Evolutionary conservation across 140 eudicot species (phyloP).

Genomic region (Anethum foeniculum): DNA sequence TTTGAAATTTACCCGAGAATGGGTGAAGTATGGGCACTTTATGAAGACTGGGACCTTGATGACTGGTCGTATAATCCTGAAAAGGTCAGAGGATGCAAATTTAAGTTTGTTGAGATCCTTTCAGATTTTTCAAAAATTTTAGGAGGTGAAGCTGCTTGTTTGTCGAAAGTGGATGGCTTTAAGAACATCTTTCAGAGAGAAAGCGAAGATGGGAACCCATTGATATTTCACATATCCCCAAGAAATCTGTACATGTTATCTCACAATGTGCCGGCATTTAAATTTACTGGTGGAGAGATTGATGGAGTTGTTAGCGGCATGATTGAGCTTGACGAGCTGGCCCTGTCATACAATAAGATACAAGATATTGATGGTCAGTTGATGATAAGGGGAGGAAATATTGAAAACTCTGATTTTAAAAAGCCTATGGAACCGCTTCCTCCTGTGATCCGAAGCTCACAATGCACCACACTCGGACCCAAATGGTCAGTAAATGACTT

Average conservation of each 20-base stretch:
- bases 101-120: constrained; percentile 40
- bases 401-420: constrained; percentile 17
- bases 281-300: constrained; percentile 41
- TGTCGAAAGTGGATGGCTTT: constrained; percentile 46
- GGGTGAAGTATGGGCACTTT: constrained; percentile 67
- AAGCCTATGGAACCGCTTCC: background rate
- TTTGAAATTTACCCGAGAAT: constrained; percentile 50
- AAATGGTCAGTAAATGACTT: constrained; percentile 37
- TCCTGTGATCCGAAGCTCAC: constrained; percentile 4
- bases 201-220: constrained; percentile 23
- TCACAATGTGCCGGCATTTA: constrained; percentile 43
- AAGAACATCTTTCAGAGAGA: constrained; percentile 35
- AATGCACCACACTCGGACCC: constrained; percentile 28
- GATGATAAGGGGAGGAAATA: constrained; percentile 19
- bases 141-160: constrained; percentile 32
- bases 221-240: constrained; percentile 29
- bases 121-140: constrained; percentile 34
- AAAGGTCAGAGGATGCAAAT: constrained; percentile 28
- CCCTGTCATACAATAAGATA: constrained; percentile 19
- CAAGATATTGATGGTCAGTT: constrained; percentile 17
- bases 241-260: constrained; percentile 45
- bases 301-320: constrained; percentile 37
- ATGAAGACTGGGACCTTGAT: constrained; percentile 52
- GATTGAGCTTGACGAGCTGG: constrained; percentile 53
- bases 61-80: constrained; percentile 56